Percentiles rank a stretch among this genome's conserved stretches.
Conservation (phyloP, 2,329 filamentous ascomycete genomes). For the Lasiodiplodia gonubiensis region DNA sequence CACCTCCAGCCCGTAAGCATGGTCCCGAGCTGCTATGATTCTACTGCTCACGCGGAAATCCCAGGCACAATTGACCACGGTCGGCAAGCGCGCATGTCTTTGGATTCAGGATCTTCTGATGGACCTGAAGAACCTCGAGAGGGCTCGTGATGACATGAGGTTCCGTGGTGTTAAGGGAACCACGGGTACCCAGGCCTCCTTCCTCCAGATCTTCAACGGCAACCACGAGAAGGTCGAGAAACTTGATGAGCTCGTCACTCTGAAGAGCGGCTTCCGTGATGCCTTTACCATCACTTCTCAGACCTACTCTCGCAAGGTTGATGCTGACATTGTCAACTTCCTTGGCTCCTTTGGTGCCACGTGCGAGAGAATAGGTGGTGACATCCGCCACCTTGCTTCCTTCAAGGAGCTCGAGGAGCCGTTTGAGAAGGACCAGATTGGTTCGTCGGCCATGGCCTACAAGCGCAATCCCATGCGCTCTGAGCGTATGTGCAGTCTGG, state of each 20-base stretch:
- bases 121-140: conserved; percentile 76
- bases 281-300: conserved; percentile 72
- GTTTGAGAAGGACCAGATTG: conserved; percentile 80
- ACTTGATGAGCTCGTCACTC: conserved; percentile 67
- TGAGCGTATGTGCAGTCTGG: conserved; percentile 66
- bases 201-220: conserved; percentile 71
- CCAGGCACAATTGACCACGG: conserved; percentile 63
- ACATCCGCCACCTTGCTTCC: conserved; percentile 74
- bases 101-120: conserved; percentile 77
- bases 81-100: conserved; percentile 71
- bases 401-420: conserved; percentile 88
- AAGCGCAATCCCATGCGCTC: conserved; percentile 67
- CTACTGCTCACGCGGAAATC: conserved; percentile 36
- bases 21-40: conserved; percentile 32
- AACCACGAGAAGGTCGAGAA: conserved; percentile 66
- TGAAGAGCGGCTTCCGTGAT: conserved; percentile 68
- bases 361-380: conserved; percentile 73
- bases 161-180: conserved; percentile 69
- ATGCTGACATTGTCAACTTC: conserved; percentile 81
- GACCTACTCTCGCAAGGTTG: conserved; percentile 81
- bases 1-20: conserved; percentile 65
- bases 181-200: conserved; percentile 67
- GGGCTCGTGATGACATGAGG: conserved; percentile 68
- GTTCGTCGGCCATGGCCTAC: conserved; percentile 65
- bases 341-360: conserved; percentile 80